These are phyloP conservation scores for Quercus cerris DNA, from an alignment of 306 rosid genomes.

Conservation along the genomic window DNA sequence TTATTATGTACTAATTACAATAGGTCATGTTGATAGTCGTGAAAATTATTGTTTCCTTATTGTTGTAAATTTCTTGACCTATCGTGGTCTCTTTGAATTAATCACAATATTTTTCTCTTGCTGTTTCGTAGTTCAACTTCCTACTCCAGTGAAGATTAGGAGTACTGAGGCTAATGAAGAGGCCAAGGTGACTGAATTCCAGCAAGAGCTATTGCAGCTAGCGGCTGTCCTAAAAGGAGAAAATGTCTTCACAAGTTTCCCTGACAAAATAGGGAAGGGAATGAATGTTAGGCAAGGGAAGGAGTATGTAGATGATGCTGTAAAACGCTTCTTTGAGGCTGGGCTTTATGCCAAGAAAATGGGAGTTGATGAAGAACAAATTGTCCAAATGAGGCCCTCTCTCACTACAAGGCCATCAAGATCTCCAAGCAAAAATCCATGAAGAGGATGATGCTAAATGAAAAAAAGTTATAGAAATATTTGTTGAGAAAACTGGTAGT, in stretches of 20 bases:
- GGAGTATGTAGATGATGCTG: conserved; percentile 64
- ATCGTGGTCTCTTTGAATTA: background rate
- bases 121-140: conserved; percentile 51
- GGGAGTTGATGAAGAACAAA: conserved; percentile 73
- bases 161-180: conserved; percentile 51
- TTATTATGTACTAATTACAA: too few relatives aligned
- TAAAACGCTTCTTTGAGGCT: conserved; percentile 66
- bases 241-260: conserved; percentile 60
- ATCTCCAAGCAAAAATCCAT: conserved; percentile 28
- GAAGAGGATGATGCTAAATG: conserved; percentile 6
- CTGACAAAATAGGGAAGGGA: conserved; percentile 47
- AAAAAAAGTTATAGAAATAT: background rate
- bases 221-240: conserved; percentile 84
- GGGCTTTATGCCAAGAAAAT: conserved; percentile 63
- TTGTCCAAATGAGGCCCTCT: conserved; percentile 90
- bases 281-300: conserved; percentile 79
- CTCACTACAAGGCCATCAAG: conserved; percentile 62
- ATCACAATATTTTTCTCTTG: background rate
- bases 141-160: conserved; percentile 51
- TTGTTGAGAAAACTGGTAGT: background rate
- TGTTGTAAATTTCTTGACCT: background rate
- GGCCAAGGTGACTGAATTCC: conserved; percentile 64
- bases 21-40: too few relatives aligned
- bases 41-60: too few relatives aligned
- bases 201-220: conserved; percentile 73